These are phyloP conservation scores for Neoboletus brunneissimus DNA, from an alignment of 768 basidiomycete species.

Conservation along the genomic window DNA sequence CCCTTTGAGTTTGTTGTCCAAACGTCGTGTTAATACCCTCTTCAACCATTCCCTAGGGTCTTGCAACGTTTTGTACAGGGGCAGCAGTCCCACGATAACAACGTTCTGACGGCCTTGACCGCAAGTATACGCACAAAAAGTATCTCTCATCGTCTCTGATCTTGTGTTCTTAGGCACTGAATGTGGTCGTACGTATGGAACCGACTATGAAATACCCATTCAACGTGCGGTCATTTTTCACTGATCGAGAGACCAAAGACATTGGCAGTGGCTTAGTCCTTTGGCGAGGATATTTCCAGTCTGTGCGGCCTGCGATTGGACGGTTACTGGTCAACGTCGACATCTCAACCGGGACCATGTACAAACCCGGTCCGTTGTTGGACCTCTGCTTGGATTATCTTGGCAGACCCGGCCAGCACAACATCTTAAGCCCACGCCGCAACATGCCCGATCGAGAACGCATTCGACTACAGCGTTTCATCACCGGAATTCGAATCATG, in stretches of 20 bases:
- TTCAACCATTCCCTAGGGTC: constrained; percentile 41
- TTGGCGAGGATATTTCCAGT: constrained; percentile 83
- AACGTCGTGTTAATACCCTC: constrained; percentile 13
- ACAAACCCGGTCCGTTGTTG: constrained; percentile 59
- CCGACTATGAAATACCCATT: constrained; percentile 67
- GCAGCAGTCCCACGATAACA: constrained; percentile 64
- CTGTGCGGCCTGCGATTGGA: constrained; percentile 64
- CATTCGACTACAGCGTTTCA: constrained; percentile 52
- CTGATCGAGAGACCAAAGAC: constrained; percentile 46
- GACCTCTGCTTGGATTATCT: constrained; percentile 58
- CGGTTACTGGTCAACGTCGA: constrained; percentile 72
- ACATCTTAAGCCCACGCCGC: constrained; percentile 38
- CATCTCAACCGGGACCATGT: constrained; percentile 76
- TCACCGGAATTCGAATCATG: constrained; percentile 49
- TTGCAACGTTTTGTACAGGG: constrained; percentile 63
- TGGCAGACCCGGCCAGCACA: constrained; percentile 28
- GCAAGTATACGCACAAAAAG: constrained; percentile 32
- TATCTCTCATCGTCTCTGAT: background rate
- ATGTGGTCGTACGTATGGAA: constrained; percentile 74
- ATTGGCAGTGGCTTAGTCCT: constrained; percentile 66
- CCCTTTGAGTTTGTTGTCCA: constrained; percentile 16
- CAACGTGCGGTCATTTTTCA: constrained; percentile 75
- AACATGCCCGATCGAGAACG: constrained; percentile 52
- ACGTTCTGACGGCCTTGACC: constrained; percentile 64
- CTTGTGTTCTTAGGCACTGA: constrained; percentile 50